phyloP scores from a whole-genome alignment of 2,329 filamentous ascomycete species.

The Reticulascus tulasneorum region DNA sequence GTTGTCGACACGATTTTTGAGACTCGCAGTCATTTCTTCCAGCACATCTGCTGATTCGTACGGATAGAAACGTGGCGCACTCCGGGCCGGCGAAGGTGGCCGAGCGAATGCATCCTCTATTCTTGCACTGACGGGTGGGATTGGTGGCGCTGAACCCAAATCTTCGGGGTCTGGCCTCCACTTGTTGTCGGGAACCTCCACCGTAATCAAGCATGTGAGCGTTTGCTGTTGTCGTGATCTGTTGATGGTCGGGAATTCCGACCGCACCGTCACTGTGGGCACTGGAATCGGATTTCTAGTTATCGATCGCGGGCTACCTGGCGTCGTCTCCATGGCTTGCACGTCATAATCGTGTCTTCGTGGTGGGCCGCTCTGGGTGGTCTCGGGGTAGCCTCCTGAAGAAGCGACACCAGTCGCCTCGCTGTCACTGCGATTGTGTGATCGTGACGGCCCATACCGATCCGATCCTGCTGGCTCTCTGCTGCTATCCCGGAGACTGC shows the following conservation, averaged over 20 bases:
- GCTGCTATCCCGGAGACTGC: conserved; percentile 37
- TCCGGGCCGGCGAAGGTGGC: conserved; percentile 57
- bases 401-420: conserved; percentile 70
- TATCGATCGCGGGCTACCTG: conserved; percentile 67
- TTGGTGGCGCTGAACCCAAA: conserved; percentile 50
- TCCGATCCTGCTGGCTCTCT: conserved; percentile 43
- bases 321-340: conserved; percentile 88
- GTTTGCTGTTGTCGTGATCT: conserved; percentile 92
- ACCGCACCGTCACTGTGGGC: conserved; percentile 89
- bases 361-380: conserved; percentile 62
- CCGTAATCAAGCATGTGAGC: conserved; percentile 86
- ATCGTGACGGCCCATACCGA: conserved; percentile 36
- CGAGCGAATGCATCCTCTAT: conserved; percentile 52
- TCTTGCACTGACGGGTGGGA: conserved; percentile 34
- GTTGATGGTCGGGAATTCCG: conserved; percentile 92
- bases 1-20: conserved; percentile 88
- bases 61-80: conserved; percentile 58
- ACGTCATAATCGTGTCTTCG: conserved; percentile 92
- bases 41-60: conserved; percentile 74
- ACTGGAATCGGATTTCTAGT: conserved; percentile 84
- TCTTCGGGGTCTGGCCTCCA: conserved; percentile 87
- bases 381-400: conserved; percentile 75
- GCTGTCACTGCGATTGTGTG: conserved; percentile 75
- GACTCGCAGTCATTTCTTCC: conserved; percentile 79
- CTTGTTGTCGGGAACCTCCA: conserved; percentile 89